Evolutionary conservation across 2,329 filamentous ascomycete genomes (phyloP).

Genomic region (Erysiphe neolycopersici): DNA sequence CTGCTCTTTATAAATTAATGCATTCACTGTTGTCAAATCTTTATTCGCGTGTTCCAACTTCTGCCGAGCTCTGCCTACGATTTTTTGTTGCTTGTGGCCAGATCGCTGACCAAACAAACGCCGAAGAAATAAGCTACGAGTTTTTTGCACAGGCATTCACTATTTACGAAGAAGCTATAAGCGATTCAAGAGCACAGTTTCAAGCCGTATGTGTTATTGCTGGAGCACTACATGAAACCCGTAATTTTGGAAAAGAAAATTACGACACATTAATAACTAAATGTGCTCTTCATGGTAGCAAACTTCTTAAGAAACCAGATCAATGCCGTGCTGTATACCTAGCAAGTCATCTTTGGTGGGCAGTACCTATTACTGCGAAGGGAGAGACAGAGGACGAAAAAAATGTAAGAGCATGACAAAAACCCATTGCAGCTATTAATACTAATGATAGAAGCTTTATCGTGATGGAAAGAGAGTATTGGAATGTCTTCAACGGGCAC

Average conservation of each 20-base stretch:
- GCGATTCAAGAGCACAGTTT: constrained; percentile 89
- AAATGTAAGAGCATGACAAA: constrained; percentile 25
- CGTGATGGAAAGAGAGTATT: constrained; percentile 92
- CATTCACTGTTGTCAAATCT: constrained; percentile 67
- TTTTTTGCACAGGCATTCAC: constrained; percentile 97
- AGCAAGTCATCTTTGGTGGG: constrained; percentile 96
- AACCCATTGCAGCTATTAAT: neutral
- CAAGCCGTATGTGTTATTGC: constrained; percentile 92
- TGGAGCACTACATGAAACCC: constrained; percentile 61
- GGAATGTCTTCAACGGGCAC: constrained; percentile 81
- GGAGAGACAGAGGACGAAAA: constrained; percentile 68
- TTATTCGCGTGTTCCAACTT: constrained; percentile 60
- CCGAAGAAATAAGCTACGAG: constrained; percentile 92
- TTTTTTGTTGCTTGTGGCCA: constrained; percentile 82
- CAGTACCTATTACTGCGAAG: constrained; percentile 51
- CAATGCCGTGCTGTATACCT: constrained; percentile 93
- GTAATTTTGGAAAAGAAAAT: constrained; percentile 86
- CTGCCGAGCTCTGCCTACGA: constrained; percentile 67
- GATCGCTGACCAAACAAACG: constrained; percentile 69
- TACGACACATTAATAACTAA: constrained; percentile 98
- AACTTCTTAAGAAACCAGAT: constrained; percentile 89
- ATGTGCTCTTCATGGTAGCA: constrained; percentile 86
- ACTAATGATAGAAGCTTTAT: constrained; percentile 38
- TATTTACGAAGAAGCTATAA: constrained; percentile 88
- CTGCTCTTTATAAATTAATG: constrained; percentile 82